Evolutionary conservation across 495 filamentous ascomycete genomes (phyloP), one percentile per base, ranked within the genome.

Genomic region (Hypoxylon cercidicola): DNA sequence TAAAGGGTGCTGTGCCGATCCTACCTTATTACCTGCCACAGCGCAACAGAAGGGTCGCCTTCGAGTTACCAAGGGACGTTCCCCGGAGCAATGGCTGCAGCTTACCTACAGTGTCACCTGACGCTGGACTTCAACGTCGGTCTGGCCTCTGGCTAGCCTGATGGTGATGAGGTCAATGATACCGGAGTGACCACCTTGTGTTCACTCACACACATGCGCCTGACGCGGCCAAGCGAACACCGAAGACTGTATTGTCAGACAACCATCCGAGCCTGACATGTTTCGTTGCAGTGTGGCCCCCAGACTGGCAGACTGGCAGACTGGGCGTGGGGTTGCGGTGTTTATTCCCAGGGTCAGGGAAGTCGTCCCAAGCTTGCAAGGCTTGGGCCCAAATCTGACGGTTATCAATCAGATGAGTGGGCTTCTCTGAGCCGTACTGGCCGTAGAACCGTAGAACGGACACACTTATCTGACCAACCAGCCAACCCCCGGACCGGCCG

Each of bases 101-200:
- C 54, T 60, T 58, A 63, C 65, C 39, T 52, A 62, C 32, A 55
- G 10, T 28, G 47, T 68, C 55, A 68, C 54, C 47, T 68, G 64
- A 68, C 49, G 12, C 13, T 55, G 35, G 60, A 34, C 32, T 48
- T 55, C 50, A 19, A 50, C 18, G 28, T 43, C 49, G 46, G 65
- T 41, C 55, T 59, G 43, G 34, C 37, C 43, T 52, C 19, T 25
- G 18, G 10, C 19, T 23, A 50, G 15, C 43, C 34, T n/a, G 15
- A n/a, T 15, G 39, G n/a, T 48, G 18, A 35, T 46, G 55, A 43
- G 60, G 44, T 3, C 7, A 3, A 28, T 28, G 25, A 20, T 11
- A 15, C 48, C 60, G 49, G 60, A 44, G n/a, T 37, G 45, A 45
- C 41, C 15, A 12, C 23, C 15, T 15, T 45, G 28, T 11, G 28